Evolutionary conservation across 805 yeast species (phyloP), one percentile per base, ranked within the genome.

Genomic region (Candida ponderosae): DNA sequence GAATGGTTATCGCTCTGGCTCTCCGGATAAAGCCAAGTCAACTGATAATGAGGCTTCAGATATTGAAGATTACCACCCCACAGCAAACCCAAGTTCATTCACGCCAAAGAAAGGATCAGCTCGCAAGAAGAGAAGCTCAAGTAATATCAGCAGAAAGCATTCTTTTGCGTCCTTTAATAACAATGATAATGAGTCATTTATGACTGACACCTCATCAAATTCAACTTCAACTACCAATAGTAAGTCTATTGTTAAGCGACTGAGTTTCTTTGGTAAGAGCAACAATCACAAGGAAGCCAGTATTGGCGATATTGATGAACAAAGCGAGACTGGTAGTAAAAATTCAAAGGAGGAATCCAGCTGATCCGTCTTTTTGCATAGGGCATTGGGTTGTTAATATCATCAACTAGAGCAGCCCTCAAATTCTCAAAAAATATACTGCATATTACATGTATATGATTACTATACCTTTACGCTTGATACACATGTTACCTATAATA

Each of bases 201-300:
- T 17, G 19, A 29, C 3, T 19, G 39, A 34, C 35, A 38, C 31
- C 18, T 46, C 53, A 0, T 34, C 38, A 8, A 50, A 45, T 36
- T 39, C 48, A 1, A 27, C 23, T 11, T 38, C 47, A 2, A 42
- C 48, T 8, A 31, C 44, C 4, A 47, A 41, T 32, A 35, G 44
- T 17, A 42, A 43, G 35, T 42, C 45, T 8, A 31, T 50, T 5
- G 55, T 49, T 15, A 49, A 46, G 35, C 48, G 46, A 36, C 41
- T 53, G 42, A 51, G 50, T 30, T 41, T 50, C 34, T 51, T 53
- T 33, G 44, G 48, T n/a, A 36, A 39, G 1, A 21, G 23, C 7
- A 17, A 11, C 7, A 35, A 34, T 26, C 41, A 34, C 18, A 42
- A 40, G 16, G 45, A 40, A 27, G 14, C 10, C 14, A 27, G 16